Base-by-base conservation (phyloP, 2,329 filamentous ascomycete genomes). In the Xylaria sp. region DNA sequence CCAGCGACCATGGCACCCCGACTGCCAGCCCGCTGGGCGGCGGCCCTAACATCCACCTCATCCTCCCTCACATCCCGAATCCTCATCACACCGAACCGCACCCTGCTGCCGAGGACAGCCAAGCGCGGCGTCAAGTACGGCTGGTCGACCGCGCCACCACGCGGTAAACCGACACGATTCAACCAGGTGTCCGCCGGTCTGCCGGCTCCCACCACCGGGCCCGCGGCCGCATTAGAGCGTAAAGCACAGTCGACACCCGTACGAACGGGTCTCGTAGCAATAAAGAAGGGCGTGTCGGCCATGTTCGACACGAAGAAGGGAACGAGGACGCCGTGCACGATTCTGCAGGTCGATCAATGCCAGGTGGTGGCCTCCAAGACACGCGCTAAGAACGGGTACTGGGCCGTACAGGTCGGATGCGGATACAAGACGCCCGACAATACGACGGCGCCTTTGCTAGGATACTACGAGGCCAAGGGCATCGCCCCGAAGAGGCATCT, bases 221-320 rank as follows among this genome's bases (percentile, higher is more conserved):
- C 87, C 1, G 87, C 86, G 1, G 89, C 89, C 10, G 88, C 89
- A 7, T 84, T 90, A 67, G 81, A 82, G 80, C 86, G 89, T 56
- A 86, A 84, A 74, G 86, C 84, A 72, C 83, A 82, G 71, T 88
- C 87, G 18, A 87, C 88, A 15, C 89, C 89, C 0, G 76, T 89
- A 48, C 91, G 96, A 32, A 90, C 94, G 2, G 96, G 96, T 34
- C 90, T 93, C 9, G 86, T 99, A 55, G 94, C 92, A 13, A 86
- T 90, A 78, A 99, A 99, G 83, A 95, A 94, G 83, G 96, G 96
- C 80, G 98, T 99, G 93, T 97, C 94, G 50, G 94, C 92, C 68
- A 82, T 97, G 72, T 98, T 92, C 85, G 90, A 94, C 77, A 61
- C 13, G 18, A 88, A 90, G 25, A 90, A 91, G 30, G 92, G 93